A percentile compares a stretch with the other conserved stretches of the same genome.
These are phyloP conservation scores for Protomyces macrosporus DNA, from an alignment of 1,139 yeast genomes.

Conservation along the genomic window DNA sequence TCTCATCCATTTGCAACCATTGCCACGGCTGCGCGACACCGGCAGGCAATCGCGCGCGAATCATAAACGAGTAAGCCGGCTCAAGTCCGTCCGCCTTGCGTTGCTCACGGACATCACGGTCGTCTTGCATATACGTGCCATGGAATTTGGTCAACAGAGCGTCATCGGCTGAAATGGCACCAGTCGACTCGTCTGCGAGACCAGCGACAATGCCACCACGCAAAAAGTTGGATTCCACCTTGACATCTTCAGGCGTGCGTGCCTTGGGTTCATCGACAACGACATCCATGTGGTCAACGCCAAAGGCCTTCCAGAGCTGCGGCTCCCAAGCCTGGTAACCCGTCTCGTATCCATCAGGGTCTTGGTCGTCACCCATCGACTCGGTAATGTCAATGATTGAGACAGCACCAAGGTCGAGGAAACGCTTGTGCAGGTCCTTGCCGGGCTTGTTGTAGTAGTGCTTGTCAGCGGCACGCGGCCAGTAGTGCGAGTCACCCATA, in stretches of 20 bases:
- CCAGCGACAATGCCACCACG: conserved; percentile 94
- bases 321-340: conserved; percentile 87
- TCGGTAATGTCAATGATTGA: conserved; percentile 68
- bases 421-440: conserved; percentile 69
- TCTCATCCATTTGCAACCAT: conserved; percentile 78
- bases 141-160: conserved; percentile 96
- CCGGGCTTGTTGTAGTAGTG: conserved; percentile 83
- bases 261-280: conserved; percentile 89
- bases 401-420: conserved; percentile 72
- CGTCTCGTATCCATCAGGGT: conserved; percentile 76
- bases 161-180: conserved; percentile 87
- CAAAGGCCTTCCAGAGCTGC: conserved; percentile 77
- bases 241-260: conserved; percentile 92
- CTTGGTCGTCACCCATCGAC: conserved; percentile 88
- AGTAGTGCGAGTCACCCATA: conserved; percentile 86
- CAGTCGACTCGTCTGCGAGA: conserved; percentile 72
- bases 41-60: conserved; percentile 91
- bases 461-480: conserved; percentile 46
- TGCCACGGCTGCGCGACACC: conserved; percentile 84
- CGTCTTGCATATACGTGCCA: conserved; percentile 98
- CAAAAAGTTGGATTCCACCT: conserved; percentile 73
- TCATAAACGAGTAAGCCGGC: conserved; percentile 95
- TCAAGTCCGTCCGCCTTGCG: conserved; percentile 88
- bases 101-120: conserved; percentile 89
- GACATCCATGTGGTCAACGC: conserved; percentile 76